Evolutionary conservation across 129 eudicot genomes (phyloP).

Genomic region (Helichrysum umbraculigerum): DNA sequence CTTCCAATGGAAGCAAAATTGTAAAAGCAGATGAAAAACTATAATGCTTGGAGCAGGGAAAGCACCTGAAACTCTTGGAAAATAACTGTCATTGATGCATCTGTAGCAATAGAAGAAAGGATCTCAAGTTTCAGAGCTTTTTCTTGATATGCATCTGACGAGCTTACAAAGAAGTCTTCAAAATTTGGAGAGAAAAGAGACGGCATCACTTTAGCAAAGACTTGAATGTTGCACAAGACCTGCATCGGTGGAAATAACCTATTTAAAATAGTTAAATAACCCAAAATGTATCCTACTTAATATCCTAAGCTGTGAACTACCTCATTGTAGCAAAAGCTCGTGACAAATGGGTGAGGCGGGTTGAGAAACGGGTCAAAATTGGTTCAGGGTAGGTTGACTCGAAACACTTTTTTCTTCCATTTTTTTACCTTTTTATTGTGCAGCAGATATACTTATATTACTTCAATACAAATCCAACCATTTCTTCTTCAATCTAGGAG

Average conservation of each 20-base stretch:
- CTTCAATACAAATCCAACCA: background rate
- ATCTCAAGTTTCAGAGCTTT: conserved; percentile 92
- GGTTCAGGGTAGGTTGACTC: background rate
- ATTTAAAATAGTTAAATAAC: conserved; percentile 13
- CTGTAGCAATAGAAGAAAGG: conserved; percentile 83
- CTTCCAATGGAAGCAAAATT: background rate
- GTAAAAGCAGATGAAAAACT: background rate
- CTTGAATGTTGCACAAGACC: conserved; percentile 98
- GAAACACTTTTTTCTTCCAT: background rate
- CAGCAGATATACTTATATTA: background rate
- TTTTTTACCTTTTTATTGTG: background rate
- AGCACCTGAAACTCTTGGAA: conserved; percentile 93
- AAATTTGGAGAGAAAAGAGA: conserved; percentile 60
- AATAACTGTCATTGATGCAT: conserved; percentile 66
- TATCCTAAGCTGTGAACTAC: background rate
- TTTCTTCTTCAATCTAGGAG: background rate
- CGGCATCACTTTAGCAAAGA: conserved; percentile 90
- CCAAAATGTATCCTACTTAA: background rate
- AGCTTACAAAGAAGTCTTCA: conserved; percentile 79
- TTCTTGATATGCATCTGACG: conserved; percentile 72
- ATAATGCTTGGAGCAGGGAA: background rate
- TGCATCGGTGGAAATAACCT: conserved; percentile 29
- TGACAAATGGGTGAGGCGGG: background rate
- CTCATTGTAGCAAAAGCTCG: background rate
- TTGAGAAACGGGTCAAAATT: background rate